These are phyloP conservation scores for Picea abies DNA, from an alignment of 83 land plant genomes.

Conservation along the genomic window DNA sequence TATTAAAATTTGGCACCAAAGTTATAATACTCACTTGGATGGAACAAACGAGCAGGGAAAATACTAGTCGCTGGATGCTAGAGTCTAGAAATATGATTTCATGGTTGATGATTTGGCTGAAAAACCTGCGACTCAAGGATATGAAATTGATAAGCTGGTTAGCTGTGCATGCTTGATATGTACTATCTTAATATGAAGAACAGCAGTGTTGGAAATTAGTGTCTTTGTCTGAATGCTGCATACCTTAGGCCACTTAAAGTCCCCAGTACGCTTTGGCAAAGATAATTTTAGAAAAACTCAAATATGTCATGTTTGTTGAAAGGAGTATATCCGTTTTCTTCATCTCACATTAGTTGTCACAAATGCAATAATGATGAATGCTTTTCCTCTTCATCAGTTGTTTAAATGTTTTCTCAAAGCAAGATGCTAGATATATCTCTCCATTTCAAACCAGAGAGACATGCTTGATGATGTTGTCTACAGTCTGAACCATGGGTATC, in stretches of 20 bases:
- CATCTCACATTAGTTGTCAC: neutral
- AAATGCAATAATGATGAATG: neutral
- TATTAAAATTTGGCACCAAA: neutral
- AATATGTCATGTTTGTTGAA: neutral
- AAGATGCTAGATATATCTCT: neutral
- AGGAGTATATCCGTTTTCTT: neutral
- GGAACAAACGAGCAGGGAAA: neutral
- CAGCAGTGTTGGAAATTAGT: neutral
- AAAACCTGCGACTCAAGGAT: neutral
- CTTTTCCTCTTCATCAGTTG: neutral
- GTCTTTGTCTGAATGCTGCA: neutral
- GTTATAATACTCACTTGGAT: neutral
- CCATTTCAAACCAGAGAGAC: neutral
- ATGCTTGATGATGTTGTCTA: neutral
- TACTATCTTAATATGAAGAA: neutral
- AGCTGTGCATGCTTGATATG: neutral
- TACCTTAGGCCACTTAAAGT: neutral
- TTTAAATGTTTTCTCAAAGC: neutral
- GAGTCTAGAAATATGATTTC: no score
- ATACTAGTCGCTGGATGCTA: neutral
- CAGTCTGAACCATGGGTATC: no score
- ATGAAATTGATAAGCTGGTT: neutral
- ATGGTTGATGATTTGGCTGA: neutral
- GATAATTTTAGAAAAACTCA: neutral
- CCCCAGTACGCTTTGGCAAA: neutral